These are phyloP conservation scores for Physcia stellaris DNA, from an alignment of 495 filamentous ascomycete species.

Conservation along the genomic window DNA sequence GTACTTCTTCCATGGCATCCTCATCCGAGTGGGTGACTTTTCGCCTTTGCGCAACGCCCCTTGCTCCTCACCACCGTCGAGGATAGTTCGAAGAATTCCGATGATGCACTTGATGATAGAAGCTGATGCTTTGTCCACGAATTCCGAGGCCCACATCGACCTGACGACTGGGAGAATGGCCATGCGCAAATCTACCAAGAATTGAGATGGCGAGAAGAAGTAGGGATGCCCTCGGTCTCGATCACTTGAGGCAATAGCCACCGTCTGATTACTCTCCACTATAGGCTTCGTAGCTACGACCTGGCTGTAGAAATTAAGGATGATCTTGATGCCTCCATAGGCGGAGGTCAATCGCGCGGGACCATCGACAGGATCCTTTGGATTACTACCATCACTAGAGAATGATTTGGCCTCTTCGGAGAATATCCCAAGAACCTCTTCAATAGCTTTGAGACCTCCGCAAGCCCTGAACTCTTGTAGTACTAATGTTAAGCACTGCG, in stretches of 20 bases:
- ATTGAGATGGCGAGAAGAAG: constrained; percentile 58
- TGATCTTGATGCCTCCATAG: constrained; percentile 64
- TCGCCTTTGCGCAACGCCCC: constrained; percentile 49
- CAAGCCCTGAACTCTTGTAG: constrained; percentile 73
- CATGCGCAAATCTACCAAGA: constrained; percentile 77
- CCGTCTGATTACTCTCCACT: constrained; percentile 54
- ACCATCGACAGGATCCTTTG: constrained; percentile 26
- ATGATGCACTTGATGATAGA: constrained; percentile 66
- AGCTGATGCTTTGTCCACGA: constrained; percentile 65
- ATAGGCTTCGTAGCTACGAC: constrained; percentile 66
- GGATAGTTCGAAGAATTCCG: constrained; percentile 67
- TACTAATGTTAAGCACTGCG: constrained; percentile 64
- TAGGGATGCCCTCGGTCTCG: constrained; percentile 46
- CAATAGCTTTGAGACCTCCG: constrained; percentile 60
- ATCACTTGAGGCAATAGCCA: constrained; percentile 42
- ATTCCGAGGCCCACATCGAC: constrained; percentile 67
- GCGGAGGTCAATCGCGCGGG: constrained; percentile 38
- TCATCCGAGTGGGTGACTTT: constrained; percentile 28
- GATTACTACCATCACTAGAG: constrained; percentile 25
- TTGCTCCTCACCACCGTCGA: constrained; percentile 61
- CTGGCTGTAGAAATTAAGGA: constrained; percentile 66
- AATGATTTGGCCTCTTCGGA: constrained; percentile 46
- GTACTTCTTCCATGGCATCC: constrained; percentile 26
- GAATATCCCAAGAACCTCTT: constrained; percentile 59
- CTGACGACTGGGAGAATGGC: constrained; percentile 66